A percentile compares a stretch with the other conserved stretches of the same genome.
These are phyloP conservation scores for Halenospora varia DNA, from an alignment of 495 filamentous ascomycete species.

Conservation along the genomic window DNA sequence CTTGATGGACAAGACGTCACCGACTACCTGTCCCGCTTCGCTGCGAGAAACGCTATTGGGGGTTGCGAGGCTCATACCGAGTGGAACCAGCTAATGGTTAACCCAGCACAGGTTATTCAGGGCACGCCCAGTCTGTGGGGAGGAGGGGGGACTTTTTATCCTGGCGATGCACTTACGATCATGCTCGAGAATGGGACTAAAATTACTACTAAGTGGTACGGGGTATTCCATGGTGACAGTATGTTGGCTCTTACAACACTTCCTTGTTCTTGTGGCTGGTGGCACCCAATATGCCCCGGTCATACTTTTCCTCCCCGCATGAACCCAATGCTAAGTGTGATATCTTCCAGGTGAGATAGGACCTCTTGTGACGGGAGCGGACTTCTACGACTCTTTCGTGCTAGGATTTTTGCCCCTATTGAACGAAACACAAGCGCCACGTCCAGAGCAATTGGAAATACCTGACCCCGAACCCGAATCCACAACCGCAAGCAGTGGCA, in stretches of 20 bases:
- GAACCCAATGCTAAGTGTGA: too few species aligned
- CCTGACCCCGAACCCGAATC: too few species aligned
- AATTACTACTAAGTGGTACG: slow-evolving; percentile 31
- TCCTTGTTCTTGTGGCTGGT: too few species aligned
- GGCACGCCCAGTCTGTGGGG: slow-evolving; percentile 28
- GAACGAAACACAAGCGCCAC: slow-evolving; percentile 18
- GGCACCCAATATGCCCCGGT: too few species aligned
- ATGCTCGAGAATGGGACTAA: slow-evolving; percentile 34
- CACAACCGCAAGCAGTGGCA: too few species aligned
- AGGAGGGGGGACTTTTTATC: slow-evolving; percentile 38
- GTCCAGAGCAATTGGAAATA: too few species aligned
- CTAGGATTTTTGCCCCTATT: slow-evolving; percentile 32
- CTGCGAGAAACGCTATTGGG: slow-evolving; percentile 32
- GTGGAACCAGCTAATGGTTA: slow-evolving; percentile 43
- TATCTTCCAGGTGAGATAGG: slow-evolving; percentile 32
- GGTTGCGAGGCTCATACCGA: slow-evolving; percentile 42
- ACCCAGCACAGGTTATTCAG: slow-evolving; percentile 35
- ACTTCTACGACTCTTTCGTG: slow-evolving; percentile 47
- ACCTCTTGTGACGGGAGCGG: slow-evolving; percentile 42
- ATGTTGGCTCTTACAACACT: too few species aligned
- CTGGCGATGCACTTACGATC: slow-evolving; percentile 36
- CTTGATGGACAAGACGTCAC: slow-evolving; percentile 37
- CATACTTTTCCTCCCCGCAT: too few species aligned
- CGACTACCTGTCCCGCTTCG: slow-evolving; percentile 25
- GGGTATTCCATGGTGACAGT: slow-evolving; percentile 34